These are phyloP conservation scores for Barnettozyma californica DNA, from an alignment of 805 yeast genomes.

Conservation along the genomic window DNA sequence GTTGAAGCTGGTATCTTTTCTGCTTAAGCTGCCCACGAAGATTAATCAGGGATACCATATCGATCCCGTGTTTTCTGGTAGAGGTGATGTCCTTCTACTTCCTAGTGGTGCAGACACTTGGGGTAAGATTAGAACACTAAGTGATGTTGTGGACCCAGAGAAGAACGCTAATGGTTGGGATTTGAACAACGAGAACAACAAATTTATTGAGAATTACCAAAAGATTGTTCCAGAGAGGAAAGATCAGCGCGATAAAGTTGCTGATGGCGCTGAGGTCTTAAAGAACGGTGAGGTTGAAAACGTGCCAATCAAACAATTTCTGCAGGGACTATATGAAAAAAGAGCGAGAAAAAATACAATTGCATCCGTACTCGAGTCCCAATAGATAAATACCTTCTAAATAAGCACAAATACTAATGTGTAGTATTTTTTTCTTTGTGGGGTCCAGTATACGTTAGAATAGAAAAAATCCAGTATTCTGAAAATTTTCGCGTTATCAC, in stretches of 20 bases:
- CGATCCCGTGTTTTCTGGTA: slow-evolving; percentile 7
- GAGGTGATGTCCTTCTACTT: slow-evolving; percentile 27
- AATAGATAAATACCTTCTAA: not conserved
- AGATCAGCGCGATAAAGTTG: not conserved
- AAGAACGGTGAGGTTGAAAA: not conserved
- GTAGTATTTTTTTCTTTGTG: not conserved
- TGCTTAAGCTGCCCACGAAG: slow-evolving; percentile 6
- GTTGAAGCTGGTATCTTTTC: slow-evolving; percentile 7
- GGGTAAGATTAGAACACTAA: slow-evolving; percentile 40
- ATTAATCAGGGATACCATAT: not conserved
- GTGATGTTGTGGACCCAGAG: slow-evolving; percentile 30
- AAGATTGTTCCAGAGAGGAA: slow-evolving; percentile 13
- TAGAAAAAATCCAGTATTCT: not conserved
- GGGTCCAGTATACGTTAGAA: not conserved
- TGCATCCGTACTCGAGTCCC: not conserved
- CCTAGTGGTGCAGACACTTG: slow-evolving; percentile 50
- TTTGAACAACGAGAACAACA: slow-evolving; percentile 23
- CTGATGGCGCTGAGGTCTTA: not conserved
- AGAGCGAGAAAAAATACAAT: slow-evolving; percentile 1
- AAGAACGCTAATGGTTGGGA: slow-evolving; percentile 17
- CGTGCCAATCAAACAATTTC: slow-evolving; percentile 4
- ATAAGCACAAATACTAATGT: not conserved
- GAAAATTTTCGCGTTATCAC: slow-evolving; percentile 1
- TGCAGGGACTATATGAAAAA: slow-evolving; percentile 3
- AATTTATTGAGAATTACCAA: slow-evolving; percentile 15